phyloP scores from a whole-genome alignment of 2,329 filamentous ascomycete species.

The Phialophora tarda region DNA sequence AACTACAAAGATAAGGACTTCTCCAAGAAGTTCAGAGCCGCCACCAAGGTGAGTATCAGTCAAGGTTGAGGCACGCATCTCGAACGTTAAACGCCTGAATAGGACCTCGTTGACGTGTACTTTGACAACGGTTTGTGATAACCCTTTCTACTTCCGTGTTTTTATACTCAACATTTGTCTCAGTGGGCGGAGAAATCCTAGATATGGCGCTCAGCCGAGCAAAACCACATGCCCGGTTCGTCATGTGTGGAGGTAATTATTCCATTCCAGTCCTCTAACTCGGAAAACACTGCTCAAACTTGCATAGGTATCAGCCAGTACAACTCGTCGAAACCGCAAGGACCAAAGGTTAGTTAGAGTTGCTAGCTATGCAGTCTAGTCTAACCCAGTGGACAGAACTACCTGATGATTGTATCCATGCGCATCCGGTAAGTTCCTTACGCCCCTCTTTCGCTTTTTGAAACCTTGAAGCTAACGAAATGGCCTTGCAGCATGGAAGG shows the following conservation, averaged over 20 bases:
- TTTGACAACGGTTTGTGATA: conserved; percentile 64
- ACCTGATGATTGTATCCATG: conserved; percentile 60
- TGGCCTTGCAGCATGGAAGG: conserved; percentile 63
- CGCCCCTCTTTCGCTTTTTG: neutral
- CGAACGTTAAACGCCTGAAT: conserved; percentile 18
- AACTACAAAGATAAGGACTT: conserved; percentile 73
- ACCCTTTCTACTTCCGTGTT: neutral
- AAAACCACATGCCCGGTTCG: conserved; percentile 67
- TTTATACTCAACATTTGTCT: neutral
- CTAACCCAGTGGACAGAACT: conserved; percentile 49
- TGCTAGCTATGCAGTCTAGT: neutral
- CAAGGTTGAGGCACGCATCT: neutral
- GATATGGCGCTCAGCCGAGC: conserved; percentile 69
- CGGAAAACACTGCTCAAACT: conserved; percentile 40
- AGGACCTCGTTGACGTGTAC: conserved; percentile 68
- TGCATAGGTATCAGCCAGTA: conserved; percentile 70
- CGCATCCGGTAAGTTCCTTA: conserved; percentile 53
- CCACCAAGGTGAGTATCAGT: conserved; percentile 53
- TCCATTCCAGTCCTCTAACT: neutral
- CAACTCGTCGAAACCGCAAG: conserved; percentile 62
- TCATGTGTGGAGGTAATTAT: conserved; percentile 69
- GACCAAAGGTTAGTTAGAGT: conserved; percentile 54
- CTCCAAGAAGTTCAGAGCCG: conserved; percentile 63
- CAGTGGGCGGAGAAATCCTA: conserved; percentile 71
- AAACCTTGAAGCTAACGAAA: conserved; percentile 35